A percentile compares a stretch with the other conserved stretches of the same genome.
These are phyloP conservation scores for Pythium vanterpoolii DNA, from an alignment of 352 stramenopile species.

Conservation along the genomic window DNA sequence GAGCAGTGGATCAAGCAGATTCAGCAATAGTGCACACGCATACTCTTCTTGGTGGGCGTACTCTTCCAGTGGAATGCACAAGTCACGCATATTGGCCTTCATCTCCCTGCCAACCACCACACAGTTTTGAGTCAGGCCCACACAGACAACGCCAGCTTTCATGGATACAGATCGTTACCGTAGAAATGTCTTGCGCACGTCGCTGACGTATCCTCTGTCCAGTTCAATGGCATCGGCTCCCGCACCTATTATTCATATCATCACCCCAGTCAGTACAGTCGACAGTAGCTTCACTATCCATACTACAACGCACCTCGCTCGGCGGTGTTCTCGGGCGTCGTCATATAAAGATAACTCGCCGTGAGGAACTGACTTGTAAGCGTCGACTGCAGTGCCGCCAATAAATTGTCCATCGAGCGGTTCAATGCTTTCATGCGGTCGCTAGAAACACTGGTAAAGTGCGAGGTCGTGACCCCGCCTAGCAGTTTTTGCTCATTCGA, in stretches of 20 bases:
- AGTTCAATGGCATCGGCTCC: slow-evolving; percentile 34
- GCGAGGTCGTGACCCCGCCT: slow-evolving; percentile 45
- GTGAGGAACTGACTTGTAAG: slow-evolving; percentile 66
- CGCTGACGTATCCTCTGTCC: slow-evolving; percentile 65
- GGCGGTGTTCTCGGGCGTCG: slow-evolving; percentile 64
- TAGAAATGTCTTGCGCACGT: slow-evolving; percentile 57
- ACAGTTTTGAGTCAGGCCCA: neutral
- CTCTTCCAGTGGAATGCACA: slow-evolving; percentile 80
- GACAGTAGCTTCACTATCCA: neutral
- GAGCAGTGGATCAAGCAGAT: slow-evolving; percentile 63
- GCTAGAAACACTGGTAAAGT: slow-evolving; percentile 29
- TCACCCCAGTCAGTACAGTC: neutral
- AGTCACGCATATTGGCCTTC: slow-evolving; percentile 79
- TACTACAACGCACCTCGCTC: slow-evolving; percentile 37
- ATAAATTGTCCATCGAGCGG: slow-evolving; percentile 58
- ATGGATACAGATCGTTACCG: slow-evolving; percentile 23
- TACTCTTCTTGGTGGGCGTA: slow-evolving; percentile 84
- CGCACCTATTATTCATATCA: neutral
- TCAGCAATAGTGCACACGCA: slow-evolving; percentile 62
- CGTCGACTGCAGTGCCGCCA: slow-evolving; percentile 66
- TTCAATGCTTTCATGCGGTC: slow-evolving; percentile 41
- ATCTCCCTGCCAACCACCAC: slow-evolving; percentile 52
- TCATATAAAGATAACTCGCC: slow-evolving; percentile 74
- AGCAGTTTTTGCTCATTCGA: slow-evolving; percentile 66
- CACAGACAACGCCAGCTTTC: neutral